A percentile compares a stretch with the other conserved stretches of the same genome.
These are phyloP conservation scores for Wickerhamia fluorescens DNA, from an alignment of 805 yeast genomes.

Conservation along the genomic window DNA sequence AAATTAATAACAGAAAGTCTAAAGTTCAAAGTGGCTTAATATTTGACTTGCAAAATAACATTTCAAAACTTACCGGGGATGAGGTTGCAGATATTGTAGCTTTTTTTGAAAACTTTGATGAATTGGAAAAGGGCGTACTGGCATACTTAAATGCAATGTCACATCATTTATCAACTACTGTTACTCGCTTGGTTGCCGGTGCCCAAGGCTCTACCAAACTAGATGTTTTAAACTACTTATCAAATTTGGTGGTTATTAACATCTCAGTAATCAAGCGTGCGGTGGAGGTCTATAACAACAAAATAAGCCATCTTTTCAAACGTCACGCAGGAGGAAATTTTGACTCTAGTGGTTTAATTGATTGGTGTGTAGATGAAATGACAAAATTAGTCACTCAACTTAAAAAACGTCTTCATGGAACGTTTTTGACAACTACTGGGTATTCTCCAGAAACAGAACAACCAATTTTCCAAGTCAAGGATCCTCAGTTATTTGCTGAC, in stretches of 20 bases:
- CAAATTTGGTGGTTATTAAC: slow-evolving; percentile 32
- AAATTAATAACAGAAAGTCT: slow-evolving; percentile 29
- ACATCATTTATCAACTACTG: slow-evolving; percentile 21
- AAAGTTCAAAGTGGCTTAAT: slow-evolving; percentile 29
- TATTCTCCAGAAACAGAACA: slow-evolving; percentile 17
- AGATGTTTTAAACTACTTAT: slow-evolving; percentile 34
- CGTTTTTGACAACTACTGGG: slow-evolving; percentile 40
- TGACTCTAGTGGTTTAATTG: slow-evolving; percentile 53
- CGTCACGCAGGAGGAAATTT: slow-evolving; percentile 18
- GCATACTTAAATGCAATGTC: slow-evolving; percentile 31
- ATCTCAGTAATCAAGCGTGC: slow-evolving; percentile 38
- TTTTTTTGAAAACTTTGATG: slow-evolving; percentile 28
- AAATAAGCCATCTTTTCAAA: slow-evolving; percentile 19
- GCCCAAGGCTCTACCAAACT: slow-evolving; percentile 38
- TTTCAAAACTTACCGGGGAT: slow-evolving; percentile 21
- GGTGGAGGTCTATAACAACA: slow-evolving; percentile 42
- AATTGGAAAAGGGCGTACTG: slow-evolving; percentile 28
- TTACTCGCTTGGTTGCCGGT: slow-evolving; percentile 27
- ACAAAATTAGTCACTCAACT: slow-evolving; percentile 52
- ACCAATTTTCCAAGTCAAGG: slow-evolving; percentile 26
- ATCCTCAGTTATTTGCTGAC: slow-evolving; percentile 23
- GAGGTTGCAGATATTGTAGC: slow-evolving; percentile 29
- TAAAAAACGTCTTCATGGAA: slow-evolving; percentile 61
- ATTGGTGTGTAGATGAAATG: slow-evolving; percentile 68
- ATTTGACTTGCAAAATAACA: slow-evolving; percentile 32